Evolutionary conservation across 441 rosid species (phyloP), one percentile per base, ranked within the genome.

Genomic region (Monsonia emarginata): DNA sequence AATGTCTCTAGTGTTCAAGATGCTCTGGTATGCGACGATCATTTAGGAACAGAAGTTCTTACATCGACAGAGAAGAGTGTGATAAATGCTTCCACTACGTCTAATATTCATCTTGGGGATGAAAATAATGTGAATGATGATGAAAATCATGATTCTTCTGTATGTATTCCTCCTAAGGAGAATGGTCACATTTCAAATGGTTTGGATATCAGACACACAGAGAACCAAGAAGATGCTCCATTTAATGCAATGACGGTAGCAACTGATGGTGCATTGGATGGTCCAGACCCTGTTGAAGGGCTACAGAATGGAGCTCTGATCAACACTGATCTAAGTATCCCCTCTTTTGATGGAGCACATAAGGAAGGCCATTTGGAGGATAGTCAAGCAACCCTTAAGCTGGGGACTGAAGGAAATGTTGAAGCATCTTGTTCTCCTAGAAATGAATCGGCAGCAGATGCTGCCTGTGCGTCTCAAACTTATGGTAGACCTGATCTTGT

Each of bases 1-100:
- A 86, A 87, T 68, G 63, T 75, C 70, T 82, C 88, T 40, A 79
- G 76, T 79, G 84, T 79, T 75, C 82, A 89, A 78, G 88, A 88
- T 69, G 83, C 79, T 58, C 80, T 82, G 70, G 86, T 79, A 28
- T 74, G 83, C 67, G 90, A 84, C 76, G 94, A 88, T 78, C 91
- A 80, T 68, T 57, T 81, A 69, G 96, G 86, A 66, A 74, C 76
- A 72, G 98, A 84, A 72, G 83, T 81, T 79, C 80, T 69, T 64
- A 79, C 73, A 78, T 57, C 69, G 24, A 69, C 72, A 22, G 82
- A 71, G 65, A 84, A 79, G 74, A 63, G 75, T 72, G 75, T 61
- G 40, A 78, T 66, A 64, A 76, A 77, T 76, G 71, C 69, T 28
- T 69, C 77, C 48, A 64, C 48, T 62, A 74, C 84, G 72, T 61